Conservation (phyloP, 257 asterid species). For the Lycium ferocissimum region DNA sequence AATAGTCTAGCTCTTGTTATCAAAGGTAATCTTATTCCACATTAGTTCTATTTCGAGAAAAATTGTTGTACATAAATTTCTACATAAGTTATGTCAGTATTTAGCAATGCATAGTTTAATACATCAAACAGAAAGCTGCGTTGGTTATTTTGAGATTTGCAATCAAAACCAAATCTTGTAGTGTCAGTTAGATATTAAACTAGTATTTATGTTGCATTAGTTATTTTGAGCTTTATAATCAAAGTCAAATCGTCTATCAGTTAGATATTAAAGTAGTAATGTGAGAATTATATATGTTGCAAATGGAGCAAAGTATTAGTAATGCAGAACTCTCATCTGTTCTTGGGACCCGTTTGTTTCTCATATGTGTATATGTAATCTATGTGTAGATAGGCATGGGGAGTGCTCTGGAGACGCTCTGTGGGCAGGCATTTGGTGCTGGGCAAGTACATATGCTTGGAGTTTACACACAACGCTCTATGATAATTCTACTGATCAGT, state of each 20-base stretch:
- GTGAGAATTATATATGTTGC: not conserved
- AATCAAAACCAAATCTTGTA: not conserved
- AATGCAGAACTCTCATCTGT: not conserved
- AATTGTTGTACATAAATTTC: not conserved
- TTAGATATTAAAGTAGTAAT: not conserved
- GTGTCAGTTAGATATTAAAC: not conserved
- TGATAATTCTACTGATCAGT: constrained; percentile 58
- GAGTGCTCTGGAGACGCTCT: constrained; percentile 90
- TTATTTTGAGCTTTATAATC: not conserved
- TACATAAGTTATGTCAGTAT: not conserved
- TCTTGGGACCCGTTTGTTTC: not conserved
- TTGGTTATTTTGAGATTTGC: not conserved
- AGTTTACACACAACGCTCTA: constrained; percentile 81
- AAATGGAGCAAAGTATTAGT: not conserved
- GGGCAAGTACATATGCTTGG: constrained; percentile 87
- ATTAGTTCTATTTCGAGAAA: not conserved
- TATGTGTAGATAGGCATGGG: constrained; percentile 91
- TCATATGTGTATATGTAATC: not conserved
- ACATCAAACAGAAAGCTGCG: not conserved
- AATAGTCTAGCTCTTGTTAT: not conserved
- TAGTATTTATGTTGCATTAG: not conserved
- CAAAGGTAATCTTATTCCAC: not conserved
- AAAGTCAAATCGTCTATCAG: not conserved
- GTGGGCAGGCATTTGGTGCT: constrained; percentile 92
- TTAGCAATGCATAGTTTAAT: not conserved